Percentiles rank a stretch among this genome's conserved stretches.
phyloP scores from a whole-genome alignment of 345 rosid species.

The Citrus unshiu region DNA sequence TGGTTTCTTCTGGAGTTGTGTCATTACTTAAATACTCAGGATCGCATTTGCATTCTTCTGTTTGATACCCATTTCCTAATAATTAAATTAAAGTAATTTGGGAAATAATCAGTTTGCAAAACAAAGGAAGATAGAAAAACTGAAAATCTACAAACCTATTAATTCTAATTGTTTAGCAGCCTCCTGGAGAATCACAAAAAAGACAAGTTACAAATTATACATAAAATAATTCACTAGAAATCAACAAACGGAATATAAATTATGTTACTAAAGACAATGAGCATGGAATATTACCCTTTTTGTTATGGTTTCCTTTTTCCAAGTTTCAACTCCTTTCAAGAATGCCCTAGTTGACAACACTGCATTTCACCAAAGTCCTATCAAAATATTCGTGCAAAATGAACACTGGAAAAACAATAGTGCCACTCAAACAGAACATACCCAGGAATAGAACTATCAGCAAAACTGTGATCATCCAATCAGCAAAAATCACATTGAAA shows the following conservation, averaged over 20 bases:
- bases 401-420: not conserved
- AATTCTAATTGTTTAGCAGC: constrained; percentile 17
- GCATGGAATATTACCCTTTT: constrained; percentile 21
- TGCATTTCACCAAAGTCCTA: not conserved
- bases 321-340: constrained; percentile 45
- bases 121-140: not conserved
- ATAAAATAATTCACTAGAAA: not conserved
- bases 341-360: constrained; percentile 44
- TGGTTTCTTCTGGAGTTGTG: constrained; percentile 7
- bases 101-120: not conserved
- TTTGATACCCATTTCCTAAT: constrained; percentile 18
- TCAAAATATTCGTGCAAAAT: not conserved
- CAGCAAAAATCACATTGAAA: constrained; percentile 42
- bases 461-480: constrained; percentile 52
- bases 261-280: not conserved
- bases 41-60: constrained; percentile 18
- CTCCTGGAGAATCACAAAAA: constrained; percentile 23
- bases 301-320: constrained; percentile 43
- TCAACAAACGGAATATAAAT: not conserved
- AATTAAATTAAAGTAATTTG: not conserved
- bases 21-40: constrained; percentile 7
- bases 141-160: constrained; percentile 19
- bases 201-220: not conserved
- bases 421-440: not conserved
- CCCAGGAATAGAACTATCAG: constrained; percentile 40